These are phyloP conservation scores for Epichloe uncinata DNA, from an alignment of 2,329 filamentous ascomycete genomes.

Conservation along the genomic window DNA sequence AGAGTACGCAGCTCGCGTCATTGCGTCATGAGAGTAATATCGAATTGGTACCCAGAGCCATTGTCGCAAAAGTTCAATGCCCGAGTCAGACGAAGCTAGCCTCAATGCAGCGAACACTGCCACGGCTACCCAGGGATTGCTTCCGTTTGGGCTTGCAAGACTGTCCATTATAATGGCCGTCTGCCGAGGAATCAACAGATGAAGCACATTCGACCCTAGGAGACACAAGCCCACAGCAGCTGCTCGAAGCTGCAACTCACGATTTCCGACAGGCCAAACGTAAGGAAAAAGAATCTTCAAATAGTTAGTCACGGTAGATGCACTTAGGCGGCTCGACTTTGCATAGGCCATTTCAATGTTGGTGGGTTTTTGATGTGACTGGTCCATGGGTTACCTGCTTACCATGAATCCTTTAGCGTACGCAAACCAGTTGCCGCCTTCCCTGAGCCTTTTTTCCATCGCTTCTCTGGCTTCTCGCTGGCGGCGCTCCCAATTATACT, in stretches of 20 bases:
- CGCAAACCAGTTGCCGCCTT: conserved; percentile 63
- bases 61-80: conserved; percentile 37
- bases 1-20: conserved; percentile 42
- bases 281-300: conserved; percentile 64
- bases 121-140: conserved; percentile 38
- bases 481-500: conserved; percentile 41
- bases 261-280: conserved; percentile 60
- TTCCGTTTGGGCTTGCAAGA: conserved; percentile 30
- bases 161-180: conserved; percentile 67
- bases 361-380: background rate
- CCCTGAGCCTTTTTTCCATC: conserved; percentile 55
- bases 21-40: conserved; percentile 39
- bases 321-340: background rate
- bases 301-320: background rate
- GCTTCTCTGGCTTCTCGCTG: conserved; percentile 41
- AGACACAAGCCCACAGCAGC: conserved; percentile 54
- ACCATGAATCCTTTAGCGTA: conserved; percentile 62
- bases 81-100: conserved; percentile 40
- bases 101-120: conserved; percentile 37
- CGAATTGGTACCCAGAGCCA: conserved; percentile 47
- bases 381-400: conserved; percentile 8
- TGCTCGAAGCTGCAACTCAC: conserved; percentile 52
- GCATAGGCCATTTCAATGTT: too few relatives aligned
- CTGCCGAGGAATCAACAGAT: conserved; percentile 68
- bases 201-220: conserved; percentile 56